A percentile compares a stretch with the other conserved stretches of the same genome.
Evolutionary conservation across 2,329 filamentous ascomycete species (phyloP).

Genomic region (Verticillium zaregamsianum): DNA sequence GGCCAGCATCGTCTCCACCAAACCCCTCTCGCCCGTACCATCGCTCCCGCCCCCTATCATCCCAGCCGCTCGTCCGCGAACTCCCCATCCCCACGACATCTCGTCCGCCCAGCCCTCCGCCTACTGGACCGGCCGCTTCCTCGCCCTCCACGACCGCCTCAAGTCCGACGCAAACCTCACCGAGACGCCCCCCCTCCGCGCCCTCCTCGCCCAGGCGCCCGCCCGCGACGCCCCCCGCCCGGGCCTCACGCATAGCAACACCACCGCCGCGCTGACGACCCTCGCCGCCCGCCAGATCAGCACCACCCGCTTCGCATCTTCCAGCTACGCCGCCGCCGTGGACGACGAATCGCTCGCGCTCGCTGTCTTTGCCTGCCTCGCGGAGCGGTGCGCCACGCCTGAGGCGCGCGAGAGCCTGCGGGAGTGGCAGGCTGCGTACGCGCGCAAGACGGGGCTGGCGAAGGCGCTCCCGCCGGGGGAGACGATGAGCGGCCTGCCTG

Average conservation of each 20-base stretch:
- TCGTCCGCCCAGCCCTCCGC: slow-evolving; percentile 38
- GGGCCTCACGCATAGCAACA: background rate
- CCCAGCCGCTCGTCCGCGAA: background rate
- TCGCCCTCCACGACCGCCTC: slow-evolving; percentile 51
- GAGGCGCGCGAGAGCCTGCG: slow-evolving; percentile 45
- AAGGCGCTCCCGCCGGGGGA: slow-evolving; percentile 34
- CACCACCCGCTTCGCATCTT: background rate
- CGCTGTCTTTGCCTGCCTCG: slow-evolving; percentile 40
- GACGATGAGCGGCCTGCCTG: slow-evolving; percentile 3
- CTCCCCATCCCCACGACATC: slow-evolving; percentile 25
- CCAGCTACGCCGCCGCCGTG: background rate
- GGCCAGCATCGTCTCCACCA: background rate
- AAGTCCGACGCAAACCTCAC: background rate
- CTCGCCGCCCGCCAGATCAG: background rate
- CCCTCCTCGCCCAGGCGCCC: background rate
- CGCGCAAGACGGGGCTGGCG: slow-evolving; percentile 31
- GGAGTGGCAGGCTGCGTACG: slow-evolving; percentile 46
- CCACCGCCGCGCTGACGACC: background rate
- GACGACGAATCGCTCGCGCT: background rate
- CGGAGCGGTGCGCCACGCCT: slow-evolving; percentile 39
- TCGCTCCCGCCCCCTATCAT: background rate
- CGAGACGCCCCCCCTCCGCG: background rate
- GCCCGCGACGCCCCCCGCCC: background rate
- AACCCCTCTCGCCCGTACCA: background rate
- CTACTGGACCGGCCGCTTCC: slow-evolving; percentile 62